A percentile compares a stretch with the other conserved stretches of the same genome.
phyloP scores from a whole-genome alignment of 495 filamentous ascomycete species.

The Tricharina praecox region DNA sequence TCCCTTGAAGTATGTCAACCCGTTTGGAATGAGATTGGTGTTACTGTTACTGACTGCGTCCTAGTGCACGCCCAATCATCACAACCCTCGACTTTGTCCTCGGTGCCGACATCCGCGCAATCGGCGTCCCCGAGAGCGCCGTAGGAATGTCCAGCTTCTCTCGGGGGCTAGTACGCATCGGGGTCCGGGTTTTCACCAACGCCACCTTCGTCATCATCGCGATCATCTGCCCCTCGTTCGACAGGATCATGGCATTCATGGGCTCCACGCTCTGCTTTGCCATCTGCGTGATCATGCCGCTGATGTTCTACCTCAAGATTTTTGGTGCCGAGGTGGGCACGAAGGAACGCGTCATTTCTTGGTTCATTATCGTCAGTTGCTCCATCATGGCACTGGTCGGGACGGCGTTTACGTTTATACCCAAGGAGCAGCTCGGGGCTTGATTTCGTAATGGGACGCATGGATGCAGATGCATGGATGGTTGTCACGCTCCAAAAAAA shows the following conservation, averaged over 20 bases:
- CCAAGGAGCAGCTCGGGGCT: too few relatives aligned
- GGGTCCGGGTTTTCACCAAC: constrained; percentile 43
- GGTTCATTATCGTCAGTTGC: constrained; percentile 51
- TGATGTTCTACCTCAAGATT: constrained; percentile 83
- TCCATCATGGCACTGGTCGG: constrained; percentile 53
- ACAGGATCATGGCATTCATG: constrained; percentile 86
- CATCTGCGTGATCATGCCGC: constrained; percentile 79
- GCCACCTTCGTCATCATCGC: constrained; percentile 49
- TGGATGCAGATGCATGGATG: too few relatives aligned
- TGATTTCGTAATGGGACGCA: too few relatives aligned
- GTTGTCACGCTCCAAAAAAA: too few relatives aligned
- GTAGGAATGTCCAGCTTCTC: constrained; percentile 40
- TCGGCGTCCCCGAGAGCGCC: constrained; percentile 32
- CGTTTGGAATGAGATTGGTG: background rate
- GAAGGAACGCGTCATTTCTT: constrained; percentile 48
- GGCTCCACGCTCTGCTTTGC: constrained; percentile 83
- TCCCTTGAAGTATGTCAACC: constrained; percentile 56
- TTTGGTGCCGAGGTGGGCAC: constrained; percentile 62
- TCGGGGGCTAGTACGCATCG: constrained; percentile 41
- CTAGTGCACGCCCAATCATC: constrained; percentile 63
- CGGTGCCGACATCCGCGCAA: constrained; percentile 45
- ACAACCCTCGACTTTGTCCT: constrained; percentile 64
- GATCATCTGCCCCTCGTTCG: constrained; percentile 74
- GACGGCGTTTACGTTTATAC: constrained; percentile 77
- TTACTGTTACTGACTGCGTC: background rate